A percentile compares a stretch with the other conserved stretches of the same genome.
Evolutionary conservation across 192 early-diverging fungal genomes (phyloP).

Genomic region (Geranomyces variabilis): DNA sequence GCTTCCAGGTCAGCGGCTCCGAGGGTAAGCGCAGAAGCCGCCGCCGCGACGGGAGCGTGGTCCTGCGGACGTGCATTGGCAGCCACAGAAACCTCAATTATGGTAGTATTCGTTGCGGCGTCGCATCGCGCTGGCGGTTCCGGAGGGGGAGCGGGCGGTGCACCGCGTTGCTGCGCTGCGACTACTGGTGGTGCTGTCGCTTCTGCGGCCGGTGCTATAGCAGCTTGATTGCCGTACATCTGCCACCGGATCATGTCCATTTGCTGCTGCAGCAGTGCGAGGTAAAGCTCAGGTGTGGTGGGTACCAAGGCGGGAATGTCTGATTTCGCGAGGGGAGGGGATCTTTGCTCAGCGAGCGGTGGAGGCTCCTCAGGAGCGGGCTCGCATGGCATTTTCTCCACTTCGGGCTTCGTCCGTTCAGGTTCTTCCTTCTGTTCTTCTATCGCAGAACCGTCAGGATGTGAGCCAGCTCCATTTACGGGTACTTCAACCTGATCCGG

Average conservation of each 20-base stretch:
- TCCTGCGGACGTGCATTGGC: not conserved
- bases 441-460: too few relatives aligned
- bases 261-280: not conserved
- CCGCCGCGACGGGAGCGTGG: not conserved
- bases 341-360: too few relatives aligned
- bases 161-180: not conserved
- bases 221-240: not conserved
- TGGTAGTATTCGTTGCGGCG: not conserved
- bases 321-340: too few relatives aligned
- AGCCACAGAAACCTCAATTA: not conserved
- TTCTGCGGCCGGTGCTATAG: not conserved
- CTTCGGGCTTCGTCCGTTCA: too few relatives aligned
- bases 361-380: too few relatives aligned
- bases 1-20: constrained; percentile 15
- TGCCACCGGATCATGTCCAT: not conserved
- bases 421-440: too few relatives aligned
- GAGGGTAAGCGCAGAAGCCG: not conserved
- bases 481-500: too few relatives aligned
- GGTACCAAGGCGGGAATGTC: too few relatives aligned
- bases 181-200: not conserved
- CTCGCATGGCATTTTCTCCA: too few relatives aligned
- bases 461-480: too few relatives aligned
- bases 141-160: not conserved
- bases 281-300: too few relatives aligned
- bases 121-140: not conserved